Evolutionary conservation across 805 yeast species (phyloP), one percentile per base, ranked within the genome.

Genomic region (Brettanomyces custersianus): DNA sequence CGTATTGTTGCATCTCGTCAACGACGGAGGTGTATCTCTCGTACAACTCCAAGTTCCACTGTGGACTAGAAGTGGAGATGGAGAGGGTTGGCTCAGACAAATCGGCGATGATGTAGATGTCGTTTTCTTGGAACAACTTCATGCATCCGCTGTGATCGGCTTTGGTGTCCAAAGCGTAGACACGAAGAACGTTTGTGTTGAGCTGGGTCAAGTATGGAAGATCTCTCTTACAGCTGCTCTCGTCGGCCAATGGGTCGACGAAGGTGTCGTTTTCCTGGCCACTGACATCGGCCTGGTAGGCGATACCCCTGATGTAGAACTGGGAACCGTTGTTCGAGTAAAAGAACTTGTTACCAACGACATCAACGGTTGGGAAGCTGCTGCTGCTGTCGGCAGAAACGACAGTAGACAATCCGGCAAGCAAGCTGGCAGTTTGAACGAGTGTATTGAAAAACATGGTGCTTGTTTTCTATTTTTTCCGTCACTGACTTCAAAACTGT

Each of bases 61-160:
- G 45, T 44, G 92, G 90, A 45, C 48, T 49, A 32, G 60, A 54
- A 61, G 88, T 75, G 60, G 76, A 65, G 46, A 82, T 75, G 36
- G 87, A 74, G 15, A 57, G 40, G 36, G 59, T 65, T 45, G 90
- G 90, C 56, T 78, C 73, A 19, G 87, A 70, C 52, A 82, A 66
- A 63, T 82, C 94, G 30, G 88, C 87, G 65, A 82, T 72, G 35
- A 82, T 78, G 48, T 82, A 82, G 53, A 82, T 82, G 47, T 86
- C 88, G 30, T 87, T 87, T 36, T 77, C 83, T 42, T 67, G 65
- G 47, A 82, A 64, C 46, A 73, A 58, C 22, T 61, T 34, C 86
- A 82, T 77, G 70, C 92, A 82, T 34, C 67, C 69, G 35, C 71
- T 57, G 60, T 82, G 92, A 56, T 80, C 83, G 42, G 63, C 49